phyloP scores from a whole-genome alignment of 768 basidiomycete species.

The Trametes coccinea region DNA sequence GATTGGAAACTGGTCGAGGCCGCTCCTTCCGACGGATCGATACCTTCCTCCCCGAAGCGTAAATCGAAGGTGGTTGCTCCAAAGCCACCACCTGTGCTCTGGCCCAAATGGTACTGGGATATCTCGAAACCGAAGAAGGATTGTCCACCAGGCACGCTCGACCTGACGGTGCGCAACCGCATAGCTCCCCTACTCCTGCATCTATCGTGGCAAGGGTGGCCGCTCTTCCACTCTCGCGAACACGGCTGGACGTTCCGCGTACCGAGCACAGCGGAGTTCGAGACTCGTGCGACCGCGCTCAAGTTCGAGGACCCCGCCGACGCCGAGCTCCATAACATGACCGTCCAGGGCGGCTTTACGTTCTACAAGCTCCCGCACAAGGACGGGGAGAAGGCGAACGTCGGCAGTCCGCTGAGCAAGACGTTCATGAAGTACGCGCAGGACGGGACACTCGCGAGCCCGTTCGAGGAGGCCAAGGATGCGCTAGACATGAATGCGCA shows the following conservation, averaged over 20 bases:
- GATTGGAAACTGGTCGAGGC: slow-evolving; percentile 55
- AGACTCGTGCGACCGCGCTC: slow-evolving; percentile 39
- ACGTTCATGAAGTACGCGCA: slow-evolving; percentile 86
- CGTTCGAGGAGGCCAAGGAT: slow-evolving; percentile 75
- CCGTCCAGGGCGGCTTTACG: slow-evolving; percentile 48
- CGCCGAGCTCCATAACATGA: slow-evolving; percentile 50
- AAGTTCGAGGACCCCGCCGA: slow-evolving; percentile 64
- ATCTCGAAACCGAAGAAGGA: slow-evolving; percentile 72
- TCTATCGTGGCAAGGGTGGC: slow-evolving; percentile 85
- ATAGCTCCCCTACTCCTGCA: slow-evolving; percentile 83
- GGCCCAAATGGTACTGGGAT: slow-evolving; percentile 99
- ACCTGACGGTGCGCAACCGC: slow-evolving; percentile 82
- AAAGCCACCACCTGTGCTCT: slow-evolving; percentile 50
- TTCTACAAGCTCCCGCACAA: slow-evolving; percentile 97
- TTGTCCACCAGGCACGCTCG: slow-evolving; percentile 67
- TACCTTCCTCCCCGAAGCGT: not conserved
- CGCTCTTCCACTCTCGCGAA: slow-evolving; percentile 80
- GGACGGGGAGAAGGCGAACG: slow-evolving; percentile 91
- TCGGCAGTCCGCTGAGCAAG: slow-evolving; percentile 90
- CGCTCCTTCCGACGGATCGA: not conserved
- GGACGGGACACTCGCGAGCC: slow-evolving; percentile 84
- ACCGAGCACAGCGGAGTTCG: slow-evolving; percentile 42
- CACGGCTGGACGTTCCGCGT: slow-evolving; percentile 94
- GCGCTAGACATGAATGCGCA: slow-evolving; percentile 91
- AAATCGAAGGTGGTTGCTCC: slow-evolving; percentile 17